Evolutionary conservation across 2,329 filamentous ascomycete species (phyloP).

Genomic region (Talaromyces sp.): DNA sequence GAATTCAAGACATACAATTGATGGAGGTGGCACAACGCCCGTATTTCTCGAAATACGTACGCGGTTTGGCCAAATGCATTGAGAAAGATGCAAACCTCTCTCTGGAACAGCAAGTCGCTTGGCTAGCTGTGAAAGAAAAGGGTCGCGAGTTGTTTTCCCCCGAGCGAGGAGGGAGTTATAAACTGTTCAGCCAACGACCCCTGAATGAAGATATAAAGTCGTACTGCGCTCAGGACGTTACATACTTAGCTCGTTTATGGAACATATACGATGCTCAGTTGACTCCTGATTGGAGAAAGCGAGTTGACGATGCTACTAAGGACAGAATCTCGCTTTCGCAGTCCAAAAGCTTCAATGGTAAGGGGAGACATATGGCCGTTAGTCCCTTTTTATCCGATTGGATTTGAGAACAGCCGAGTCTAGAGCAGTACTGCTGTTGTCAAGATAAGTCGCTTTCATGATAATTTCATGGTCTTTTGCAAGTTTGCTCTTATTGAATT

Average conservation of each 20-base stretch:
- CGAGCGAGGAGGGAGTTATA: not conserved
- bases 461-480: too few species aligned
- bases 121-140: not conserved
- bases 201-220: constrained; percentile 27
- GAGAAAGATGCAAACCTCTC: not conserved
- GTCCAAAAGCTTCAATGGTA: not conserved
- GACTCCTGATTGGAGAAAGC: not conserved
- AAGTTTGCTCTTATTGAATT: too few species aligned
- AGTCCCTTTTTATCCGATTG: not conserved
- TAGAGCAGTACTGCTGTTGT: too few species aligned
- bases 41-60: not conserved
- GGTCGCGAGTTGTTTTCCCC: not conserved
- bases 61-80: not conserved
- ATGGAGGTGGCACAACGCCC: not conserved
- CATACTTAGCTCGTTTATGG: constrained; percentile 34
- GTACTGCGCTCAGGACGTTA: constrained; percentile 48
- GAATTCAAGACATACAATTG: constrained; percentile 41
- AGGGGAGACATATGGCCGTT: not conserved
- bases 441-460: too few species aligned
- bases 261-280: constrained; percentile 5
- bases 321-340: not conserved
- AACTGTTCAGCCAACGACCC: not conserved
- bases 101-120: not conserved
- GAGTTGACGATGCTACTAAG: not conserved
- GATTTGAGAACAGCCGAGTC: too few species aligned